Conservation (phyloP, 1,284 basidiomycete species). For the Cryptococcus depauperatus region DNA sequence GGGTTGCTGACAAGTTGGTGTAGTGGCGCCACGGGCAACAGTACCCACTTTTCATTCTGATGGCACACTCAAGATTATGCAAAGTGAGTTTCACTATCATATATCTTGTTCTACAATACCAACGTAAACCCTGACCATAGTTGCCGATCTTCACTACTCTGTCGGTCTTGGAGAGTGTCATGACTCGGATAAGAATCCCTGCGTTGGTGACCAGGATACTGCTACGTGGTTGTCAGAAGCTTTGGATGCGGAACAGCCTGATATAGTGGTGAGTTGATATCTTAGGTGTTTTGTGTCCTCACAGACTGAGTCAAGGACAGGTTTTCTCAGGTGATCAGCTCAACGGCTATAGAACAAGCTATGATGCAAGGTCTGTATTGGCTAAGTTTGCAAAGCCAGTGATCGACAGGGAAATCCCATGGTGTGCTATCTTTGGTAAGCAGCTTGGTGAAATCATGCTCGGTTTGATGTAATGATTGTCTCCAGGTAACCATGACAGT, state of each 20-base stretch:
- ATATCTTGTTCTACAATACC: neutral
- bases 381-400: constrained; percentile 77
- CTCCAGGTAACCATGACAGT: constrained; percentile 74
- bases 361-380: constrained; percentile 76
- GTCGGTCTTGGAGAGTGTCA: constrained; percentile 63
- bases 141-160: constrained; percentile 82
- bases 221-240: constrained; percentile 58
- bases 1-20: neutral
- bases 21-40: constrained; percentile 60
- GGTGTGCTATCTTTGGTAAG: constrained; percentile 71
- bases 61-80: constrained; percentile 79
- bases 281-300: neutral
- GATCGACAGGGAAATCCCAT: constrained; percentile 68
- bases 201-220: constrained; percentile 64
- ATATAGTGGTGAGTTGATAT: constrained; percentile 59
- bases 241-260: constrained; percentile 77
- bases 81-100: constrained; percentile 43
- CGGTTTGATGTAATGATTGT: neutral
- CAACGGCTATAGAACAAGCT: constrained; percentile 77
- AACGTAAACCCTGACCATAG: constrained; percentile 17
- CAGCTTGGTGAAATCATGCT: neutral
- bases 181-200: constrained; percentile 52
- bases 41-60: constrained; percentile 70
- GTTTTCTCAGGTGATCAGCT: constrained; percentile 67
- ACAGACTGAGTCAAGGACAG: constrained; percentile 6